Evolutionary conservation across 768 basidiomycete species (phyloP).

Genomic region (Sporobolomyces pararoseus): DNA sequence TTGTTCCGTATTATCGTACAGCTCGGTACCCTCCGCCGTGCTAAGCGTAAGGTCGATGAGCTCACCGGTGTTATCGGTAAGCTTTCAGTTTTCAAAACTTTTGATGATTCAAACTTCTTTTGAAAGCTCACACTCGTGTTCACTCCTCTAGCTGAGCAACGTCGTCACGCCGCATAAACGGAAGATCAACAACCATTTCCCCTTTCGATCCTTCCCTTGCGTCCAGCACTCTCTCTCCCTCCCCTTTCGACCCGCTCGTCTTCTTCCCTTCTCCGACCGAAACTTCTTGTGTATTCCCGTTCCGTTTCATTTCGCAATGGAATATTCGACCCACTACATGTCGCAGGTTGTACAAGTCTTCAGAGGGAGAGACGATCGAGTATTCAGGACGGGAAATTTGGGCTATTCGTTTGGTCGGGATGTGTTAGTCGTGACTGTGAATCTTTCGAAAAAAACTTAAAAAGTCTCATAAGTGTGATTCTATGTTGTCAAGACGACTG

Average conservation of each 20-base stretch:
- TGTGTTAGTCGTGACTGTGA: too few species aligned
- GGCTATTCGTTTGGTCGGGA: too few species aligned
- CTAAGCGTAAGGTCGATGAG: slow-evolving; percentile 98
- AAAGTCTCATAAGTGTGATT: too few species aligned
- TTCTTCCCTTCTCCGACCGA: too few species aligned
- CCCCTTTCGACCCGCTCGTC: too few species aligned
- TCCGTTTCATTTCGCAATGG: slow-evolving; percentile 3
- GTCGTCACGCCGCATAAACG: slow-evolving; percentile 38
- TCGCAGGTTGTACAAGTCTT: too few species aligned
- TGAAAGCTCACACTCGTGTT: too few species aligned
- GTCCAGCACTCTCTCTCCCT: not conserved
- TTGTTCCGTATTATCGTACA: slow-evolving; percentile 46
- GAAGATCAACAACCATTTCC: not conserved
- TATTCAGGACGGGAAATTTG: too few species aligned
- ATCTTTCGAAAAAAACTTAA: too few species aligned
- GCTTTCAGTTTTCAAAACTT: not conserved
- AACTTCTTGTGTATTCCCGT: not conserved
- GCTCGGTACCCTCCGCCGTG: slow-evolving; percentile 96
- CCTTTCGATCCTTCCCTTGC: not conserved
- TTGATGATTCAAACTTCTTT: too few species aligned
- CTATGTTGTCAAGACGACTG: too few species aligned
- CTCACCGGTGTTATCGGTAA: slow-evolving; percentile 70
- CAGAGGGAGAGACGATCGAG: not conserved
- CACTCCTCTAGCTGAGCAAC: slow-evolving; percentile 41
- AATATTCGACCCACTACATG: not conserved